A percentile compares a stretch with the other conserved stretches of the same genome.
Conservation (phyloP, 495 filamentous ascomycete genomes). For the Neurospora cerealis region DNA sequence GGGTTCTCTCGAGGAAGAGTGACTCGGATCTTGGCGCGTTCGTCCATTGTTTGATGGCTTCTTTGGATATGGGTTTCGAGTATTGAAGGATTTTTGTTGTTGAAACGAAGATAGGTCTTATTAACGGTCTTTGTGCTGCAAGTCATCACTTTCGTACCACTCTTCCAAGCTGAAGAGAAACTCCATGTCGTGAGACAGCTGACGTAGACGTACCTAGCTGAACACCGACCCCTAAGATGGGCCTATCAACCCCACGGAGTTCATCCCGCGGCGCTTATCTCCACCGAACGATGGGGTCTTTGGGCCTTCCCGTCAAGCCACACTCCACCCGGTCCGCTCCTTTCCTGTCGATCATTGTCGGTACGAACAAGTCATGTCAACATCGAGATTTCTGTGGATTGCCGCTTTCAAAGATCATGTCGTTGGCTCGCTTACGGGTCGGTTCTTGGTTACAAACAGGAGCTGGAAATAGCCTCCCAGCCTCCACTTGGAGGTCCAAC, state of each 20-base stretch:
- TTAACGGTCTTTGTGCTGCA: not conserved
- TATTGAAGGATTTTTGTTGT: not conserved
- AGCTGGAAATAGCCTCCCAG: not conserved
- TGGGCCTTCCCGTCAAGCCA: not conserved
- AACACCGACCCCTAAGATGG: not conserved
- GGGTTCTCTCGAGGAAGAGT: slow-evolving; percentile 47
- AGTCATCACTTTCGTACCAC: not conserved
- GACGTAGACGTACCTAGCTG: not conserved
- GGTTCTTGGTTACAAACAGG: not conserved
- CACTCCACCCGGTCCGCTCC: not conserved
- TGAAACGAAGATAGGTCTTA: not conserved
- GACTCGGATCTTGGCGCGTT: slow-evolving; percentile 34
- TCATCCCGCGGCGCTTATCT: not conserved
- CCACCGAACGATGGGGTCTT: not conserved
- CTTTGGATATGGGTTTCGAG: not conserved
- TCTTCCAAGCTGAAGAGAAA: not conserved
- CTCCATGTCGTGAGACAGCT: not conserved
- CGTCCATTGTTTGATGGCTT: slow-evolving; percentile 26
- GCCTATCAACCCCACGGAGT: not conserved
- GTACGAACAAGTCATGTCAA: not conserved
- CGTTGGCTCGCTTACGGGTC: not conserved
- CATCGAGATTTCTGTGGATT: not conserved
- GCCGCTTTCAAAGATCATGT: not conserved
- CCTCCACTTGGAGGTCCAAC: not conserved
- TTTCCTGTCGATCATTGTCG: not conserved